These are phyloP conservation scores for Aspergillus saccharolyticus DNA, from an alignment of 495 filamentous ascomycete species.

Conservation along the genomic window DNA sequence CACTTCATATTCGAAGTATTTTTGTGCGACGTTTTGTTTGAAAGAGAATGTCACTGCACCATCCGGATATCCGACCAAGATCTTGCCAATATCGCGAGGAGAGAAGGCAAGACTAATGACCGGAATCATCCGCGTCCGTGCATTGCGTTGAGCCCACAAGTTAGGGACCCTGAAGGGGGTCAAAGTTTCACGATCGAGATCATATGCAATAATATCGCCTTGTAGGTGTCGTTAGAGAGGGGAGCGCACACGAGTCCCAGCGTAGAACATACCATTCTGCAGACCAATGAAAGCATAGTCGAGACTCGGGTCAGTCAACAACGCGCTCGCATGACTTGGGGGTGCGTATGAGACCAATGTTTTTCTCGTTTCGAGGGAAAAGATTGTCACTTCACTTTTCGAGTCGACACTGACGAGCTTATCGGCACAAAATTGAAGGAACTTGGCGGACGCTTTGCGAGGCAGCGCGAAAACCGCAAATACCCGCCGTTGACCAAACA, in stretches of 20 bases:
- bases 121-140: conserved; percentile 50
- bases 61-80: conserved; percentile 80
- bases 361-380: conserved; percentile 60
- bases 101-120: conserved; percentile 79
- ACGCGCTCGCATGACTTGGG: conserved; percentile 61
- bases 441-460: conserved; percentile 62
- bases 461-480: conserved; percentile 60
- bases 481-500: conserved; percentile 83
- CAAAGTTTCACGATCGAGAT: conserved; percentile 74
- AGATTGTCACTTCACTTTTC: conserved; percentile 77
- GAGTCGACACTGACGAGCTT: conserved; percentile 78
- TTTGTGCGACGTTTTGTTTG: conserved; percentile 73
- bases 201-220: conserved; percentile 82
- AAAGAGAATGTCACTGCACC: conserved; percentile 88
- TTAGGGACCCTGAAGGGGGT: conserved; percentile 78
- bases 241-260: not conserved
- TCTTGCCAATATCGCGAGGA: conserved; percentile 85
- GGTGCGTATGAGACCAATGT: conserved; percentile 62
- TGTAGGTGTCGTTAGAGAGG: conserved; percentile 14
- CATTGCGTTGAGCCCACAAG: conserved; percentile 67
- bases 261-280: conserved; percentile 51
- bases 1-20: conserved; percentile 78
- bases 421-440: conserved; percentile 70
- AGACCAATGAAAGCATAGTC: conserved; percentile 85
- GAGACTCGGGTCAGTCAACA: conserved; percentile 78